Base-by-base conservation (phyloP, 2,329 filamentous ascomycete genomes). In the Colletotrichum sp. region DNA sequence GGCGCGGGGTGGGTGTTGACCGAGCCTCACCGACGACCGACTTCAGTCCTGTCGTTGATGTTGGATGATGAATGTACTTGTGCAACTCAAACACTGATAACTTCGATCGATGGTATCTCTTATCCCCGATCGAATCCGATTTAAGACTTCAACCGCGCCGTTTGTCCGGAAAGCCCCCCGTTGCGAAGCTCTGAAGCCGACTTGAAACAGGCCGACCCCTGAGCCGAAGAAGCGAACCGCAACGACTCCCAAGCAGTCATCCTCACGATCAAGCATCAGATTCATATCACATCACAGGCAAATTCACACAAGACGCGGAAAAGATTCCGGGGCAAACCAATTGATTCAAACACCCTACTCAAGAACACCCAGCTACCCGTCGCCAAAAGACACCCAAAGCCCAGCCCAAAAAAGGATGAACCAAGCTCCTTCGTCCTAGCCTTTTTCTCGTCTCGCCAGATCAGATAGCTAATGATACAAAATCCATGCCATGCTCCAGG, bases 281-380 rank as follows among this genome's bases (percentile, higher is more conserved):
- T 10, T n/a, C 9, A 49, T 4, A 12, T 49, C 39, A 49, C 39
- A n/a, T n/a, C 39, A n/a, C 39, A 49, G 39, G 5, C 39, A 49
- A 8, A 36, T 21, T 15, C 26, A 32, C 18, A 57, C 2, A 32
- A n/a, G 32, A 39, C 12, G 24, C 3, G 3, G 8, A 28, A 49
- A n/a, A 34, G 15, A 55, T 36, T 55, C 69, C n/a, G 36, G 36
- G 34, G 44, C 57, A 64, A 69, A 73, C 73, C 73, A 76, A 52
- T 76, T 64, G 44, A 69, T 76, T 76, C 73, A 69, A 76, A 69
- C 73, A 65, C 60, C 73, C 73, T 73, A 36, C 73, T 73, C 39
- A 52, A 18, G 24, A 65, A 69, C 73, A 76, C 73, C 70, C 49
- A 65, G 70, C 70, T 34, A 68, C 57, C 55, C 32, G 39, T 49